Percentiles rank a stretch among this genome's conserved stretches.
phyloP scores from a whole-genome alignment of 176 grass and related monocot species.

The Puya raimondii region DNA sequence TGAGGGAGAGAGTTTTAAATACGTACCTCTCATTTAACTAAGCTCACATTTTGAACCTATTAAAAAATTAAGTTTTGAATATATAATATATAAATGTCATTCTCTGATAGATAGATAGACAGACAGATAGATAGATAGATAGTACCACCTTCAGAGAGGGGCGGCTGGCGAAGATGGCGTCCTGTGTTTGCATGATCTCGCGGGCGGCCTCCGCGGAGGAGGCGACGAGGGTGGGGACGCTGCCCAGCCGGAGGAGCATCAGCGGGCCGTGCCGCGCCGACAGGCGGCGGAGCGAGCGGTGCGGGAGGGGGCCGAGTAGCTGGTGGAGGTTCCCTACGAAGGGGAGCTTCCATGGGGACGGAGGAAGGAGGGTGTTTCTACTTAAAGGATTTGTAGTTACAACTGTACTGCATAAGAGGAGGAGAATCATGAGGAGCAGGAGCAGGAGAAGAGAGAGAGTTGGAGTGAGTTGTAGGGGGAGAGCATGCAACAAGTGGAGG shows the following conservation, averaged over 20 bases:
- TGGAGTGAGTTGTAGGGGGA: neutral
- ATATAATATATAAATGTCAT: no score
- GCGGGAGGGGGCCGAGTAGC: slow-evolving; percentile 22
- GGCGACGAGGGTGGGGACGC: slow-evolving; percentile 31
- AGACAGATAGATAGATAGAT: no score
- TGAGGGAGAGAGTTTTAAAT: no score
- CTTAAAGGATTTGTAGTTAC: neutral
- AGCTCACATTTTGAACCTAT: no score
- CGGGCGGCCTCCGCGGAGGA: slow-evolving; percentile 36
- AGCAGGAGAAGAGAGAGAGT: neutral
- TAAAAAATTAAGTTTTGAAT: no score
- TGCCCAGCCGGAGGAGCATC: slow-evolving; percentile 52
- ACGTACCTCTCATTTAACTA: no score
- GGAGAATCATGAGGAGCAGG: neutral
- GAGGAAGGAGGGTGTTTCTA: slow-evolving; percentile 12
- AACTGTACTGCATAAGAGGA: neutral
- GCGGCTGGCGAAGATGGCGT: slow-evolving; percentile 38
- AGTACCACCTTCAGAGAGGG: slow-evolving; percentile 2
- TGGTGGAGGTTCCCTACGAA: slow-evolving; percentile 52
- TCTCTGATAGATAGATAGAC: no score
- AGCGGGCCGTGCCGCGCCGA: slow-evolving; percentile 30
- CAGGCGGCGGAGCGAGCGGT: slow-evolving; percentile 21
- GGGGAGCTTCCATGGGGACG: slow-evolving; percentile 25
- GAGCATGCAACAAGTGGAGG: no score
- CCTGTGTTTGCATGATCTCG: slow-evolving; percentile 54